These are phyloP conservation scores for Penicillium sp. DNA, from an alignment of 2,329 filamentous ascomycete genomes.

Conservation along the genomic window DNA sequence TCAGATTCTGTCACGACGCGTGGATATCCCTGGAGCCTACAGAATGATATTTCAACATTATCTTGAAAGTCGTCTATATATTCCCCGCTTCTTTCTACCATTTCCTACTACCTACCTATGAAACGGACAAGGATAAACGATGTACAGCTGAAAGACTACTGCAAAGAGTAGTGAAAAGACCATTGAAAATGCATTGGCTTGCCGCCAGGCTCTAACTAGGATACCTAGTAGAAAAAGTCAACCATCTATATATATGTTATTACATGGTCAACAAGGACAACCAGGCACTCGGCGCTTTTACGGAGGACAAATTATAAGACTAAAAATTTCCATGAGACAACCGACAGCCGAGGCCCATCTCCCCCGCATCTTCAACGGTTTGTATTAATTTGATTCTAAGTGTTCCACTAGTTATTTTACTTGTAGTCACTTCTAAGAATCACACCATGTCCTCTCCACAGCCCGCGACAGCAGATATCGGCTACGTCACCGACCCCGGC, in stretches of 20 bases:
- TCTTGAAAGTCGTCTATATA: no score
- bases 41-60: no score
- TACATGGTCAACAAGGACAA: background rate
- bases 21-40: no score
- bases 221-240: background rate
- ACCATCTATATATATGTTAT: background rate
- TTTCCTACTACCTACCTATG: no score
- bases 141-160: no score
- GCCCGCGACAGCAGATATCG: conserved; percentile 41
- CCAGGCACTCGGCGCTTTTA: background rate
- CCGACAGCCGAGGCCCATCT: conserved; percentile 19
- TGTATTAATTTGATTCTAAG: background rate
- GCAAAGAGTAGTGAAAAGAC: no score
- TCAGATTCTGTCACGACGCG: background rate
- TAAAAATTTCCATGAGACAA: conserved; percentile 13
- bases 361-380: background rate
- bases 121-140: no score
- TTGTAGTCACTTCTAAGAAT: background rate
- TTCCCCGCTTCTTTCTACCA: no score
- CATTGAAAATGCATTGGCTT: no score
- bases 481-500: conserved; percentile 58
- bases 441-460: conserved; percentile 10
- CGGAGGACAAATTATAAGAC: background rate
- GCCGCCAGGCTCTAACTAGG: background rate
- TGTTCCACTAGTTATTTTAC: background rate